Conservation (phyloP, 2,329 filamentous ascomycete genomes). For the Botryosphaeria dothidea region DNA sequence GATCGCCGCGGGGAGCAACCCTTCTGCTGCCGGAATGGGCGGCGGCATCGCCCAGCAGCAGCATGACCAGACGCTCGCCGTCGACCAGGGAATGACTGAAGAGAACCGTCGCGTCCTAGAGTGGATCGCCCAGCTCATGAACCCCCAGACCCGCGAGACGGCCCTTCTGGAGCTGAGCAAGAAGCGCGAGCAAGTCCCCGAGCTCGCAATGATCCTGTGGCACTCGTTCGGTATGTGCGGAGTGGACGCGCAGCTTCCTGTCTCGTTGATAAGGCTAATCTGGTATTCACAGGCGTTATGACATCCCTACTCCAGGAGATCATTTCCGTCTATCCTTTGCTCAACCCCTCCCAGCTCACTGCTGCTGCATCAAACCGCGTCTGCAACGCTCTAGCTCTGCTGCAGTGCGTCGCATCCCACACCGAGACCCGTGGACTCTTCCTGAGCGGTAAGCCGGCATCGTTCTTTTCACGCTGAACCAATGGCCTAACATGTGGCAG, state of each 20-base stretch:
- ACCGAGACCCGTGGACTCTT: slow-evolving; percentile 94
- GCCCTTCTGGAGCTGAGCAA: slow-evolving; percentile 95
- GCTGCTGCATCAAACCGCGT: slow-evolving; percentile 97
- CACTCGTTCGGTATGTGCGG: slow-evolving; percentile 84
- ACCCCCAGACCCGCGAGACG: slow-evolving; percentile 82
- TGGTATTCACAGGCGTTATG: slow-evolving; percentile 75
- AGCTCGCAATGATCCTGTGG: slow-evolving; percentile 94
- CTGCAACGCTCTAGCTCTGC: slow-evolving; percentile 91
- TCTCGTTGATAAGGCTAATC: slow-evolving; percentile 25
- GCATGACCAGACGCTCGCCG: slow-evolving; percentile 35
- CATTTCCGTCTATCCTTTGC: slow-evolving; percentile 94
- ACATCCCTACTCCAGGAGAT: slow-evolving; percentile 96
- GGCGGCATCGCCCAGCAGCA: slow-evolving; percentile 35
- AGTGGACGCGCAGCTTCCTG: background rate
- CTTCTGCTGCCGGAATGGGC: slow-evolving; percentile 39
- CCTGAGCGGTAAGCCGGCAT: slow-evolving; percentile 69
- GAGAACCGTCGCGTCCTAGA: slow-evolving; percentile 91
- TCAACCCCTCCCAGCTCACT: slow-evolving; percentile 95
- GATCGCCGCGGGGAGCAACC: slow-evolving; percentile 66
- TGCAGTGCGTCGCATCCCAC: slow-evolving; percentile 97
- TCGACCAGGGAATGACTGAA: slow-evolving; percentile 65
- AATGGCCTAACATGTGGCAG: slow-evolving; percentile 48
- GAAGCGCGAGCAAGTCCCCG: slow-evolving; percentile 96
- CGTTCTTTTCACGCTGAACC: slow-evolving; percentile 4
- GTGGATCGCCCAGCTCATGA: slow-evolving; percentile 89